Conservation (phyloP, 768 basidiomycete species). For the Lentinula sp. region DNA sequence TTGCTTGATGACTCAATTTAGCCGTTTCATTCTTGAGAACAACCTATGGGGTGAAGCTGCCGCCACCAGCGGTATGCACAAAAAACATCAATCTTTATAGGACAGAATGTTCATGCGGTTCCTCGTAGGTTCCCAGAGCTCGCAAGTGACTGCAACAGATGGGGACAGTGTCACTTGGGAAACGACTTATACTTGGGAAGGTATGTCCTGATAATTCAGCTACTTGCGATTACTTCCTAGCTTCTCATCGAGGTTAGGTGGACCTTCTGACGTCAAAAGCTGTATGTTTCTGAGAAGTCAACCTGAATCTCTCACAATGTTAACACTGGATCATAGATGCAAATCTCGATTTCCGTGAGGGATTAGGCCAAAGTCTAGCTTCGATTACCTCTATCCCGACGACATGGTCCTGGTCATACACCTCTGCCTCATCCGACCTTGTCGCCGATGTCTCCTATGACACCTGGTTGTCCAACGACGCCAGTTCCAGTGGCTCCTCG, state of each 20-base stretch:
- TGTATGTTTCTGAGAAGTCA: constrained; percentile 13
- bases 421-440: constrained; percentile 21
- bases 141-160: constrained; percentile 21
- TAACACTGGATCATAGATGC: constrained; percentile 14
- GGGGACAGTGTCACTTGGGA: constrained; percentile 23
- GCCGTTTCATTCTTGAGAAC: constrained; percentile 18
- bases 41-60: constrained; percentile 25
- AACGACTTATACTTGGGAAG: constrained; percentile 26
- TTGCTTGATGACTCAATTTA: not conserved
- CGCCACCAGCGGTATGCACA: constrained; percentile 17
- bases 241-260: not conserved
- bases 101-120: not conserved
- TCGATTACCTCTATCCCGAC: constrained; percentile 25
- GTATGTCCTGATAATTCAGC: constrained; percentile 9
- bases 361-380: constrained; percentile 15
- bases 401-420: constrained; percentile 25
- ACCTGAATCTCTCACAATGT: not conserved
- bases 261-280: constrained; percentile 22
- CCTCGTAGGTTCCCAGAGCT: constrained; percentile 20
- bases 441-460: constrained; percentile 30
- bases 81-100: not conserved
- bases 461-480: constrained; percentile 23
- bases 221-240: not conserved
- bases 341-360: constrained; percentile 25
- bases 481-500: constrained; percentile 20